These are phyloP conservation scores for Venturia aucupariae DNA, from an alignment of 2,329 filamentous ascomycete species.

Conservation along the genomic window DNA sequence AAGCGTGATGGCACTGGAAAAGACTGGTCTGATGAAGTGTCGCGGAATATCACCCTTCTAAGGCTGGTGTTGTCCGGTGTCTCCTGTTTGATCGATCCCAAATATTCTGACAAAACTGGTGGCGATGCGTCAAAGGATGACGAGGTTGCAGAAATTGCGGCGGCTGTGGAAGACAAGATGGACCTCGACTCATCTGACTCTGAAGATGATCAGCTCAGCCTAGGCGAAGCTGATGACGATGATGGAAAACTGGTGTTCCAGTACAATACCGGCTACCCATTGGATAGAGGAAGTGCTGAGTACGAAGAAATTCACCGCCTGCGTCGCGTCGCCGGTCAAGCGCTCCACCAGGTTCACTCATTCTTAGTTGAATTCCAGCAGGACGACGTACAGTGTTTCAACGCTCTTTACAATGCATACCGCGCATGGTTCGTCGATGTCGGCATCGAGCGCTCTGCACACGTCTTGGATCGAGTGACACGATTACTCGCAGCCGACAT, in stretches of 20 bases:
- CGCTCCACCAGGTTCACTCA: conserved; percentile 72
- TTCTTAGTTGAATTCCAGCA: conserved; percentile 81
- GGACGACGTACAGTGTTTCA: conserved; percentile 94
- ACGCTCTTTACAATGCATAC: conserved; percentile 83
- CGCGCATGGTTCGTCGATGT: conserved; percentile 96
- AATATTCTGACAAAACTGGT: neutral
- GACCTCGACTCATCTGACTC: conserved; percentile 15
- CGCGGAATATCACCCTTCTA: conserved; percentile 77
- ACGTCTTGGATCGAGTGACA: conserved; percentile 79
- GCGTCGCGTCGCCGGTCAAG: conserved; percentile 68
- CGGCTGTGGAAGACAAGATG: conserved; percentile 27
- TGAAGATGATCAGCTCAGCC: conserved; percentile 35
- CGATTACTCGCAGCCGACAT: conserved; percentile 80
- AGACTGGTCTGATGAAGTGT: conserved; percentile 97
- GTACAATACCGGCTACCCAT: conserved; percentile 79
- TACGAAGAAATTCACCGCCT: conserved; percentile 74
- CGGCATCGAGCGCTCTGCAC: conserved; percentile 88
- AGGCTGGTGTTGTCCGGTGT: conserved; percentile 85
- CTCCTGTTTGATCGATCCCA: conserved; percentile 76
- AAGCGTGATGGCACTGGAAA: conserved; percentile 93
- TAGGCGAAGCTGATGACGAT: conserved; percentile 66
- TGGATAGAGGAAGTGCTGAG: conserved; percentile 52
- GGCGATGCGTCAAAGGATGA: conserved; percentile 31
- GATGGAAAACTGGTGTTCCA: conserved; percentile 78
- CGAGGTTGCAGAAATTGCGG: conserved; percentile 46